These are phyloP conservation scores for Podospora appendiculata DNA, from an alignment of 495 filamentous ascomycete species.

Conservation along the genomic window DNA sequence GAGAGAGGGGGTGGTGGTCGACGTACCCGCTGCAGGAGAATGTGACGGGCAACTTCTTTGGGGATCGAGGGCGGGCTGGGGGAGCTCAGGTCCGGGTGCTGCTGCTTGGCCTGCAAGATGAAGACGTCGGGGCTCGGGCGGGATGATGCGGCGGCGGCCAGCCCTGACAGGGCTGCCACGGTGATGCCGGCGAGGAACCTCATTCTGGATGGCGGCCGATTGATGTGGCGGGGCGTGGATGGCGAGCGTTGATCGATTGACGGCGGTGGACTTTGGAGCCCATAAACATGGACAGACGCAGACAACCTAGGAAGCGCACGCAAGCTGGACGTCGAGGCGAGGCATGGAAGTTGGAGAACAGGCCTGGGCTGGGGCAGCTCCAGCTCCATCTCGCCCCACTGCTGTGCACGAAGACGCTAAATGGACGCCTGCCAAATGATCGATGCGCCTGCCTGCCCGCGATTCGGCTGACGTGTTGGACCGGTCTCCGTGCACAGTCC, in stretches of 20 bases:
- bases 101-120: conserved; percentile 13
- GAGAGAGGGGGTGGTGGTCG: not conserved
- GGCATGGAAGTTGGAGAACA: too few relatives aligned
- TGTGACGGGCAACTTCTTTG: conserved; percentile 26
- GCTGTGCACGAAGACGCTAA: too few relatives aligned
- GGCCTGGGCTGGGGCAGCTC: too few relatives aligned
- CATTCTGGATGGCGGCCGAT: conserved; percentile 12
- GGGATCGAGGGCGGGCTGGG: not conserved
- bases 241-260: not conserved
- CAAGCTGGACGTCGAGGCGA: too few relatives aligned
- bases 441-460: not conserved
- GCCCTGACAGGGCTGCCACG: conserved; percentile 19
- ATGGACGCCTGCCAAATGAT: too few relatives aligned
- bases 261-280: not conserved
- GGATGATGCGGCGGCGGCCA: conserved; percentile 14
- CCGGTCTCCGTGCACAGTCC: not conserved
- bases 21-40: conserved; percentile 23
- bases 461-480: not conserved
- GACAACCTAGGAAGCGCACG: too few relatives aligned
- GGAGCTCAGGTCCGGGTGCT: conserved; percentile 3
- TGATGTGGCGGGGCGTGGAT: not conserved
- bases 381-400: too few relatives aligned
- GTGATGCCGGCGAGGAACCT: conserved; percentile 18
- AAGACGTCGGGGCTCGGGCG: conserved; percentile 22
- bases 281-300: too few relatives aligned